These are phyloP conservation scores for Pyrrhoderma lamaoense DNA, from an alignment of 1,284 basidiomycete genomes.

Conservation along the genomic window DNA sequence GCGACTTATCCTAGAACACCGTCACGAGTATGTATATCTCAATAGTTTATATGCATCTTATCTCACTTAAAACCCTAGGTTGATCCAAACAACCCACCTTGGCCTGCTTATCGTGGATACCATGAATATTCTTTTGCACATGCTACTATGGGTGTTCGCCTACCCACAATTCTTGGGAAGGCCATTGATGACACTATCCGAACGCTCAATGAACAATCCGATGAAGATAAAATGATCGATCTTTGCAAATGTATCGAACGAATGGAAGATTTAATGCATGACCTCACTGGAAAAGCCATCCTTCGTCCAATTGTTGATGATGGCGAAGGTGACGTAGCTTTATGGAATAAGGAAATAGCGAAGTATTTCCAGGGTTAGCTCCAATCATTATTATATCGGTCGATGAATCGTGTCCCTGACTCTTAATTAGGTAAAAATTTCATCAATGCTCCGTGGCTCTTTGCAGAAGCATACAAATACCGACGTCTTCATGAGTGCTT, in stretches of 20 bases:
- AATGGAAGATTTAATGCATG: slow-evolving; percentile 77
- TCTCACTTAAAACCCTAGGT: slow-evolving; percentile 35
- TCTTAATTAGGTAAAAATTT: slow-evolving; percentile 73
- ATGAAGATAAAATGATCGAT: slow-evolving; percentile 84
- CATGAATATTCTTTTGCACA: slow-evolving; percentile 95
- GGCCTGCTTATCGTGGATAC: slow-evolving; percentile 93
- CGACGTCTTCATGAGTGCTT: slow-evolving; percentile 94
- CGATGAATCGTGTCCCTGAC: not conserved
- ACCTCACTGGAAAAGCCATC: slow-evolving; percentile 74
- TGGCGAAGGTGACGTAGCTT: slow-evolving; percentile 86
- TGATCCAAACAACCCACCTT: slow-evolving; percentile 93
- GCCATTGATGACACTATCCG: slow-evolving; percentile 89
- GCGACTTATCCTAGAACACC: slow-evolving; percentile 66
- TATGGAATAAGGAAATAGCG: slow-evolving; percentile 97
- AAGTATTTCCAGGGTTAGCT: slow-evolving; percentile 81
- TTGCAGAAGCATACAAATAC: slow-evolving; percentile 98
- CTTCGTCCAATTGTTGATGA: slow-evolving; percentile 87
- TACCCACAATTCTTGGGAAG: slow-evolving; percentile 94
- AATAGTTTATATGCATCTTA: not conserved
- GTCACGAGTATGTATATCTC: slow-evolving; percentile 42
- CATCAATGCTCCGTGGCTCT: slow-evolving; percentile 94
- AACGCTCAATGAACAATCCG: slow-evolving; percentile 83
- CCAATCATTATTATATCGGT: slow-evolving; percentile 1
- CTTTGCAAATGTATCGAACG: slow-evolving; percentile 83
- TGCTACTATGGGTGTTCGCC: slow-evolving; percentile 88